Conservation (phyloP, 1,139 yeast genomes). For the Suhomyces yuchorum region DNA sequence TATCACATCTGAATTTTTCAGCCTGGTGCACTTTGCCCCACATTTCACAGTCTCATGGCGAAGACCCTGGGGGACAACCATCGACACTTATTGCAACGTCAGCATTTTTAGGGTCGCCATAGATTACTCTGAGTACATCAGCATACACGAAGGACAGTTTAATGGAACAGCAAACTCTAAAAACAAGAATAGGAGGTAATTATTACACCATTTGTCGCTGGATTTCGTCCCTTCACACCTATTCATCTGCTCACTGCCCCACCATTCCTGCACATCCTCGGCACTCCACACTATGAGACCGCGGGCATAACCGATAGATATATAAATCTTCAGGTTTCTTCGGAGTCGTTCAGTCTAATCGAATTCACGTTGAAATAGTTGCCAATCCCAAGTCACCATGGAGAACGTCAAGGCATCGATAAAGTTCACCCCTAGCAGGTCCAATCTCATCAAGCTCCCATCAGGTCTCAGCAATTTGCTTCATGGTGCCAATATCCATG, state of each 20-base stretch:
- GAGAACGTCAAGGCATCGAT: conserved; percentile 40
- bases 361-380: not conserved
- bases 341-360: not conserved
- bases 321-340: conserved; percentile 1
- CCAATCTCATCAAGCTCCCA: conserved; percentile 65
- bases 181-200: no score
- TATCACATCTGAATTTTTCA: not conserved
- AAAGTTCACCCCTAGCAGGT: conserved; percentile 40
- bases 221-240: not conserved
- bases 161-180: no score
- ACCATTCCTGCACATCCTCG: conserved; percentile 15
- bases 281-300: conserved; percentile 4
- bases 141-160: no score
- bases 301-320: not conserved
- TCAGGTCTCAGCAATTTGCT: conserved; percentile 49
- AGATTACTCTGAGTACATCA: no score
- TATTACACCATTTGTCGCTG: no score
- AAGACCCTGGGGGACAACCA: not conserved
- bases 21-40: conserved; percentile 3
- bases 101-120: no score
- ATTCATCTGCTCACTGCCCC: not conserved
- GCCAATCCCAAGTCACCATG: conserved; percentile 25
- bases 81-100: no score
- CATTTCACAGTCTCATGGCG: not conserved
- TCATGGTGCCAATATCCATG: conserved; percentile 54